A percentile compares a stretch with the other conserved stretches of the same genome.
phyloP scores from a whole-genome alignment of 352 stramenopile species.

The Elongisporangium senticosum region DNA sequence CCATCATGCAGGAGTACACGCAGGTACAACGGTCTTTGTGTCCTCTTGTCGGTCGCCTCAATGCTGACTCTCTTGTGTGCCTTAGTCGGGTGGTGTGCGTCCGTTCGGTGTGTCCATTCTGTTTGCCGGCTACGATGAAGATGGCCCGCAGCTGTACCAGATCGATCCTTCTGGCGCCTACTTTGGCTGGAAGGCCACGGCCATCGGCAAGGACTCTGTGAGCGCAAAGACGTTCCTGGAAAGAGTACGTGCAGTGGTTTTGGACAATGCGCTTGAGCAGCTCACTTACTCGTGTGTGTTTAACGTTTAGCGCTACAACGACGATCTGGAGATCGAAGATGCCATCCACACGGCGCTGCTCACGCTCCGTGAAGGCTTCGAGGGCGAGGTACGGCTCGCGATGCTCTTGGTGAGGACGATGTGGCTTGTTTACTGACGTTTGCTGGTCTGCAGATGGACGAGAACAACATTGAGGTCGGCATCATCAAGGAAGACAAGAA shows the following conservation, averaged over 20 bases:
- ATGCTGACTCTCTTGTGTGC: constrained; percentile 10
- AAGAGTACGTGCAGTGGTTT: constrained; percentile 77
- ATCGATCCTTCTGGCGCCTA: constrained; percentile 98
- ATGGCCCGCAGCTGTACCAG: constrained; percentile 97
- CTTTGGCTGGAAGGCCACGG: constrained; percentile 99
- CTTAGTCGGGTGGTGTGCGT: constrained; percentile 92
- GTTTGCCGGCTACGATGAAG: constrained; percentile 96
- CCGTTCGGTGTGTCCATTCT: constrained; percentile 98
- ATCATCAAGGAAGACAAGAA: constrained; percentile 96
- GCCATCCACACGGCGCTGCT: constrained; percentile 98
- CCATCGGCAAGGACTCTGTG: constrained; percentile 97
- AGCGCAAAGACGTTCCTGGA: constrained; percentile 99
- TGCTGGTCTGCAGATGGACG: constrained; percentile 90
- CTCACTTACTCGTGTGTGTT: constrained; percentile 4
- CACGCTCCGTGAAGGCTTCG: constrained; percentile 99
- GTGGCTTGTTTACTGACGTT: constrained; percentile 4
- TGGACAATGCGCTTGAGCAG: background rate
- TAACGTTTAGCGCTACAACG: constrained; percentile 83
- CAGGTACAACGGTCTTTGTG: constrained; percentile 23
- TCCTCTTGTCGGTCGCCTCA: no score
- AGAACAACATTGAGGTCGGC: constrained; percentile 98
- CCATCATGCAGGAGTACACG: constrained; percentile 99
- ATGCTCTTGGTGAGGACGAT: background rate
- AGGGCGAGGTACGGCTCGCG: constrained; percentile 71
- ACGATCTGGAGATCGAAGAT: constrained; percentile 99